A percentile compares a stretch with the other conserved stretches of the same genome.
phyloP scores from a whole-genome alignment of 2,329 filamentous ascomycete genomes.

The Aspergillus sp. region DNA sequence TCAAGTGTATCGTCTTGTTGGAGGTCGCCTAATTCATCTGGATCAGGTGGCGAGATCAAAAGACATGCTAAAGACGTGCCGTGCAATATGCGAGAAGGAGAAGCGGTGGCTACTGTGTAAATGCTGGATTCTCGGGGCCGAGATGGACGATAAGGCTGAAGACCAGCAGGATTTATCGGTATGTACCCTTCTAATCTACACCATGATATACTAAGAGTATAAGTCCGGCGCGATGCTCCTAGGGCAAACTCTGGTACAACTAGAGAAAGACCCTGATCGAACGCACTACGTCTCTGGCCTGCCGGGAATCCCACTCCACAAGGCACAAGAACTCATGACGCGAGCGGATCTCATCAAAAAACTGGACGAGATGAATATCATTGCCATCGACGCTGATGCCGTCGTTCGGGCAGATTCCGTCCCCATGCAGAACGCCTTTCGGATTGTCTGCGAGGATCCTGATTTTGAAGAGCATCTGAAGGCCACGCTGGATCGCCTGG shows the following conservation, averaged over 20 bases:
- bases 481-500: constrained; percentile 77
- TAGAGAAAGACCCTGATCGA: constrained; percentile 61
- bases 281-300: constrained; percentile 66
- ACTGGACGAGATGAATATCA: constrained; percentile 92
- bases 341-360: constrained; percentile 88
- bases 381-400: constrained; percentile 85
- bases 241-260: constrained; percentile 84
- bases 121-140: constrained; percentile 73
- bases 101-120: constrained; percentile 79
- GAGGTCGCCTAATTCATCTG: constrained; percentile 83
- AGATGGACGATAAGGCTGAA: constrained; percentile 97
- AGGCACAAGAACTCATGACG: constrained; percentile 90
- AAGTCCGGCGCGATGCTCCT: constrained; percentile 93
- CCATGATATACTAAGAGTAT: constrained; percentile 14
- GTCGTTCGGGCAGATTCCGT: constrained; percentile 91
- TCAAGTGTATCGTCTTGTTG: constrained; percentile 80
- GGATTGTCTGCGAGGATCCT: constrained; percentile 71
- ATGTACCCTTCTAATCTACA: constrained; percentile 32
- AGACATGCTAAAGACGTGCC: constrained; percentile 77
- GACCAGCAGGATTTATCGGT: constrained; percentile 95
- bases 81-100: constrained; percentile 70
- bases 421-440: constrained; percentile 92
- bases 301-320: constrained; percentile 76
- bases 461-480: constrained; percentile 83
- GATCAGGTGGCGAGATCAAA: constrained; percentile 81